A percentile compares a stretch with the other conserved stretches of the same genome.
Conservation (phyloP, 257 asterid genomes). For the Nicotiana otophora region DNA sequence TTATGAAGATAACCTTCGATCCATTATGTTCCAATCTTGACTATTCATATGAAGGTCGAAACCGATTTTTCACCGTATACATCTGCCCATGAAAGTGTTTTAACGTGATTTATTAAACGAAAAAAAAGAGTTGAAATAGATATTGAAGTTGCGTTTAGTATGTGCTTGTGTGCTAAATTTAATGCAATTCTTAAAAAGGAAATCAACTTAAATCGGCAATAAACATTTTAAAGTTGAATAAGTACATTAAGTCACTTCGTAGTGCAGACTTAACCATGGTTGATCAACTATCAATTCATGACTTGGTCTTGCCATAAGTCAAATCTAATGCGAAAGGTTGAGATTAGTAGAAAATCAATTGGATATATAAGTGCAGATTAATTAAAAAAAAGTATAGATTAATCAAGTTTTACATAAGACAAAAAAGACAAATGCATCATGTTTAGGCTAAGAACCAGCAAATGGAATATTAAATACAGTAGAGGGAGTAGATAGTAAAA, state of each 20-base stretch:
- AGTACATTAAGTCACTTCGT: neutral
- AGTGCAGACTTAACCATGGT: neutral
- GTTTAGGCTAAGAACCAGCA: neutral
- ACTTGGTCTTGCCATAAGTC: slow-evolving; percentile 12
- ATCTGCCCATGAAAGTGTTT: neutral
- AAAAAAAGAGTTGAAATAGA: neutral
- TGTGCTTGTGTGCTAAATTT: neutral
- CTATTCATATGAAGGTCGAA: too few relatives aligned
- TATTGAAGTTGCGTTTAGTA: neutral
- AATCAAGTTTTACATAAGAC: neutral
- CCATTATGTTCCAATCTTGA: too few relatives aligned
- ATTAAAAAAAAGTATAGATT: neutral
- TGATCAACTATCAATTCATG: neutral
- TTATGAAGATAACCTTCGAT: too few relatives aligned
- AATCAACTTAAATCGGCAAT: neutral
- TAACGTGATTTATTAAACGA: neutral
- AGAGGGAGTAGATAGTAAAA: neutral
- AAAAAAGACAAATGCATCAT: slow-evolving; percentile 1
- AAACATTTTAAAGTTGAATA: neutral
- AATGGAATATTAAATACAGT: slow-evolving; percentile 8
- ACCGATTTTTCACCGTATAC: too few relatives aligned
- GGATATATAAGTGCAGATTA: neutral
- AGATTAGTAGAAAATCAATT: neutral
- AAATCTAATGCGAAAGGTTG: neutral
- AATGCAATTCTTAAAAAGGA: neutral